Percentiles rank a stretch among this genome's conserved stretches.
These are phyloP conservation scores for Leccinum broughii DNA, from an alignment of 768 basidiomycete genomes.

Conservation along the genomic window DNA sequence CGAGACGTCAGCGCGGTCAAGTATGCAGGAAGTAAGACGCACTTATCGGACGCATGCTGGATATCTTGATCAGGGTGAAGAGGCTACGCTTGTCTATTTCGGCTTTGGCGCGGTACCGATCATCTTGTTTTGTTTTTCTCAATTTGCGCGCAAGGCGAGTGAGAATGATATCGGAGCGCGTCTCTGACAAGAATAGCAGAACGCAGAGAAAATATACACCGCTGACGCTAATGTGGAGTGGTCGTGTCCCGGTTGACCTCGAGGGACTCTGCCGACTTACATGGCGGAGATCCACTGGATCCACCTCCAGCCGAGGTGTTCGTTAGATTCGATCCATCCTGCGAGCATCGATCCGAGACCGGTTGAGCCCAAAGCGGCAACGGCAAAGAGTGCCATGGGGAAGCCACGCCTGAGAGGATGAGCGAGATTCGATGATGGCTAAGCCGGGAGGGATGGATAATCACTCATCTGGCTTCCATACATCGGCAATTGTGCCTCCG, in stretches of 20 bases:
- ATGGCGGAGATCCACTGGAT: slow-evolving; percentile 81
- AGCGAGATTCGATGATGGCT: slow-evolving; percentile 5
- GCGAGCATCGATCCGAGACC: slow-evolving; percentile 64
- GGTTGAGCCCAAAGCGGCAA: slow-evolving; percentile 58
- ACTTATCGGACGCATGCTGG: slow-evolving; percentile 73
- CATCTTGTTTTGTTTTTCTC: slow-evolving; percentile 65
- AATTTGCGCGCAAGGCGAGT: slow-evolving; percentile 59
- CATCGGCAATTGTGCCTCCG: slow-evolving; percentile 72
- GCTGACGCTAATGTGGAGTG: slow-evolving; percentile 42
- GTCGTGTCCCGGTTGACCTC: background rate
- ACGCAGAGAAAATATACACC: slow-evolving; percentile 52
- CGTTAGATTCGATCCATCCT: slow-evolving; percentile 66
- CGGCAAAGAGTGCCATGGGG: slow-evolving; percentile 75
- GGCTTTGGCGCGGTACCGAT: slow-evolving; percentile 58
- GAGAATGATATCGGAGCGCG: slow-evolving; percentile 69
- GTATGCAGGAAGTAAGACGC: slow-evolving; percentile 32
- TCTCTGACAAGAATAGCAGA: slow-evolving; percentile 66
- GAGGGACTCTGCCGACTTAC: slow-evolving; percentile 31
- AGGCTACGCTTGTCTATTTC: slow-evolving; percentile 64
- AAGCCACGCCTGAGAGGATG: slow-evolving; percentile 59
- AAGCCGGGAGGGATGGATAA: slow-evolving; percentile 15
- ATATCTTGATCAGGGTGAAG: slow-evolving; percentile 61
- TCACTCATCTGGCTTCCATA: slow-evolving; percentile 64
- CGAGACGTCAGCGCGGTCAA: background rate
- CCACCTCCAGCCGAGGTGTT: slow-evolving; percentile 71